Conservation (phyloP, 83 land plant species). For the Thuja plicata region DNA sequence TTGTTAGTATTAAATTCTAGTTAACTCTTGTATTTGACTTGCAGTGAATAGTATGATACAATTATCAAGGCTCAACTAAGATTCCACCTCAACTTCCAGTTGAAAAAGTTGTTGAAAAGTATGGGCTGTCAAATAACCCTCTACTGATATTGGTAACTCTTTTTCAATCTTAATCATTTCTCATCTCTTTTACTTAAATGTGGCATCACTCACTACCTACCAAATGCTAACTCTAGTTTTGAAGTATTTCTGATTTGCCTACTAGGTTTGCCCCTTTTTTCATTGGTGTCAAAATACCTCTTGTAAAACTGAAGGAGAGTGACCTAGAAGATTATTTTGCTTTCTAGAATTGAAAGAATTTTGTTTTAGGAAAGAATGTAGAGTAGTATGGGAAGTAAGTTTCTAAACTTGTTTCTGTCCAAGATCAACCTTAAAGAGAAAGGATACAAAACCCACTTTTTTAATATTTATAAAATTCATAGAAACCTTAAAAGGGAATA, state of each 20-base stretch:
- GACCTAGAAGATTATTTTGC: not conserved
- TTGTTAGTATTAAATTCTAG: not conserved
- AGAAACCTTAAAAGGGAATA: not conserved
- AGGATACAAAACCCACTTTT: not conserved
- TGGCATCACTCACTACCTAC: not conserved
- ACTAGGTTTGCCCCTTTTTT: not conserved
- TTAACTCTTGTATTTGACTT: slow-evolving; percentile 9
- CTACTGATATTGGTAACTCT: slow-evolving; percentile 40
- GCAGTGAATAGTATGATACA: slow-evolving; percentile 57
- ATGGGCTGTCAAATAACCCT: slow-evolving; percentile 36
- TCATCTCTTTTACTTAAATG: not conserved
- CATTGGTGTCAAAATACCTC: not conserved
- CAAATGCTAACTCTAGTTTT: not conserved
- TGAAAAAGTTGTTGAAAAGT: slow-evolving; percentile 33
- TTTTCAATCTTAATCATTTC: not conserved
- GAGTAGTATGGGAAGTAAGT: not conserved
- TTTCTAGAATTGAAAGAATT: not conserved
- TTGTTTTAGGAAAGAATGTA: not conserved
- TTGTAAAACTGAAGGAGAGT: not conserved
- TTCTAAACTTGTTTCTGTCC: not conserved
- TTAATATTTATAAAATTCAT: not conserved
- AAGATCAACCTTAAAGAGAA: not conserved
- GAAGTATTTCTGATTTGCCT: not conserved
- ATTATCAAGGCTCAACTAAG: slow-evolving; percentile 51
- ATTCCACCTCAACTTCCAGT: slow-evolving; percentile 49